Conservation (phyloP, 192 early-diverging fungal species). For the Coemansia sp. region DNA sequence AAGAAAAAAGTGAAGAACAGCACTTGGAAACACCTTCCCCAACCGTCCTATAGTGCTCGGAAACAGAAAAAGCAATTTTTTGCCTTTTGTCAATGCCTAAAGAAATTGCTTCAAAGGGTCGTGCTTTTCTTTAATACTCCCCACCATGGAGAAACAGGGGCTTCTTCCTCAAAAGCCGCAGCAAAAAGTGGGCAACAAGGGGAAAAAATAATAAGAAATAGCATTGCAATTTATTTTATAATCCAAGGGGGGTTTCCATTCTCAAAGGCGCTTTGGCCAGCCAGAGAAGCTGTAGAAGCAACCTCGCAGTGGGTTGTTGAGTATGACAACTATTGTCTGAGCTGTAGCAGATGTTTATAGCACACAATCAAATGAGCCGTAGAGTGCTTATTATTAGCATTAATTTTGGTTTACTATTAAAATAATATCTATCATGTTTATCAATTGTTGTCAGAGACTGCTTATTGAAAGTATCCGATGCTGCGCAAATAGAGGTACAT, state of each 20-base stretch:
- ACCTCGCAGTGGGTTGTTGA: background rate
- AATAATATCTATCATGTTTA: background rate
- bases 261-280: background rate
- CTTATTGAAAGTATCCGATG: conserved; percentile 14
- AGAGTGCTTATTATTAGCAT: background rate
- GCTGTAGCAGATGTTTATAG: background rate
- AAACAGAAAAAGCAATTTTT: too few relatives aligned
- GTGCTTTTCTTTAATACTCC: too few relatives aligned
- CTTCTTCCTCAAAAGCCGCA: too few relatives aligned
- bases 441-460: background rate
- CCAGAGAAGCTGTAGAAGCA: background rate
- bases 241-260: background rate
- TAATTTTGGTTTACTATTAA: background rate
- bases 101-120: too few relatives aligned
- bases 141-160: too few relatives aligned
- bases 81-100: too few relatives aligned
- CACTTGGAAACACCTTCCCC: too few relatives aligned
- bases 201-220: background rate
- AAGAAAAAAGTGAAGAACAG: background rate
- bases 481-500: conserved; percentile 17
- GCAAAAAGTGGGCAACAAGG: background rate
- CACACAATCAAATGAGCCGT: background rate
- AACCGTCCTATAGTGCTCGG: too few relatives aligned
- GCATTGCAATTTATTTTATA: background rate
- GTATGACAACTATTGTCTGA: background rate